phyloP scores from a whole-genome alignment of 1,139 yeast species.

The Kurtzmaniella natalensis region DNA sequence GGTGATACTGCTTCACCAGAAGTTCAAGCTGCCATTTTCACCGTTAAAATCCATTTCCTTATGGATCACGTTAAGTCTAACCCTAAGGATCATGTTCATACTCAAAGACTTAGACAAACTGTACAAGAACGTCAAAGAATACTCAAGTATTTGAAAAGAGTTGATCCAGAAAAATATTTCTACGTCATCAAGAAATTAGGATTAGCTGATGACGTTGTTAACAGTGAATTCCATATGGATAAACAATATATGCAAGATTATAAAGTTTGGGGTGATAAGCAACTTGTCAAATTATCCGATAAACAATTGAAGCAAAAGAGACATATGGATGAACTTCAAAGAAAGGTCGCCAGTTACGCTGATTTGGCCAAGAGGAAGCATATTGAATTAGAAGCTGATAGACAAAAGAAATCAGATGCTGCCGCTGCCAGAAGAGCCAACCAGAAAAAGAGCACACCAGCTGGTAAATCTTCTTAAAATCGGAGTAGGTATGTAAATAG shows the following conservation, averaged over 20 bases:
- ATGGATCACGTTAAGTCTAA: conserved; percentile 71
- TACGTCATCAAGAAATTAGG: conserved; percentile 87
- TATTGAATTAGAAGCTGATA: conserved; percentile 18
- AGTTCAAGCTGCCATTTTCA: conserved; percentile 89
- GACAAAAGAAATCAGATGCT: conserved; percentile 6
- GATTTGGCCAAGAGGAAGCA: conserved; percentile 38
- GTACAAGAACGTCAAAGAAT: conserved; percentile 88
- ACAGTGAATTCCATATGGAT: conserved; percentile 79
- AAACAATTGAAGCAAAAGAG: conserved; percentile 36
- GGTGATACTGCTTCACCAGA: conserved; percentile 96
- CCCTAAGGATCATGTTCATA: conserved; percentile 69
- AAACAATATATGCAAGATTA: conserved; percentile 81
- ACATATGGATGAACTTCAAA: conserved; percentile 32
- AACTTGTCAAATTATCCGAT: conserved; percentile 39
- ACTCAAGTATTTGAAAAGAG: conserved; percentile 74
- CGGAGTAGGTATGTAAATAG: too few species aligned
- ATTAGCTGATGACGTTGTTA: conserved; percentile 72
- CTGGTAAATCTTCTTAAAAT: too few species aligned
- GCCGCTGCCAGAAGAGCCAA: conserved; percentile 4
- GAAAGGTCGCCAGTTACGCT: conserved; percentile 39
- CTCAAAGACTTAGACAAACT: conserved; percentile 68
- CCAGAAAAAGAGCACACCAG: too few species aligned
- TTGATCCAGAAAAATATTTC: conserved; percentile 75
- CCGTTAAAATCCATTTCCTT: conserved; percentile 73
- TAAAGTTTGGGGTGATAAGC: conserved; percentile 71